phyloP scores from a whole-genome alignment of 441 rosid species.

The Geranium incanum region DNA sequence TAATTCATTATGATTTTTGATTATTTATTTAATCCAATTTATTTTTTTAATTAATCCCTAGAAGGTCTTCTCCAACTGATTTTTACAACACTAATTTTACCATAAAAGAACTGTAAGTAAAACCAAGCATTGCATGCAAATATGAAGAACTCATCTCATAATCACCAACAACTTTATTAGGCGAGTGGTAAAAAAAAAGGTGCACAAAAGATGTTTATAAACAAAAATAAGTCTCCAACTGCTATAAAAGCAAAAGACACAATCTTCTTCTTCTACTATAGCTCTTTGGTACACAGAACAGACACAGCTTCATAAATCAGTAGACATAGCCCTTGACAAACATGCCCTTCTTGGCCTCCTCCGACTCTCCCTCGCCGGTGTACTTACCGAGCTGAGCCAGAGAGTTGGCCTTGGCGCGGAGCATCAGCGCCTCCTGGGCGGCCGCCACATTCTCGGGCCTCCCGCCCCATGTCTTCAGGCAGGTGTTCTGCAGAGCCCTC shows the following conservation, averaged over 20 bases:
- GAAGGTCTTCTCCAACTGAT: too few species aligned
- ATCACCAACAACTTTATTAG: background rate
- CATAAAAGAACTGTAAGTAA: background rate
- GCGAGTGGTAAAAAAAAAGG: background rate
- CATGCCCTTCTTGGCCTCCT: slow-evolving; percentile 9
- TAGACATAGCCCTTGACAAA: slow-evolving; percentile 36
- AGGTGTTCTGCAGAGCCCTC: slow-evolving; percentile 89
- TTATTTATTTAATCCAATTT: too few species aligned
- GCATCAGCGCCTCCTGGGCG: slow-evolving; percentile 78
- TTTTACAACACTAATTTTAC: too few species aligned
- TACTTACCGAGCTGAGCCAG: slow-evolving; percentile 8
- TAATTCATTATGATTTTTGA: too few species aligned
- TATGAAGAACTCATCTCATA: background rate
- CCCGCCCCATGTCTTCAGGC: slow-evolving; percentile 97
- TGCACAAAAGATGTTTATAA: background rate
- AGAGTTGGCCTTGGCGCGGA: slow-evolving; percentile 70
- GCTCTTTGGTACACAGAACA: background rate
- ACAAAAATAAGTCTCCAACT: slow-evolving; percentile 3
- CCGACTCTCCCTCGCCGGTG: slow-evolving; percentile 1
- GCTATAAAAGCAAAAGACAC: slow-evolving; percentile 3
- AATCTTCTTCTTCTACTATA: background rate
- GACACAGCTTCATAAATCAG: slow-evolving; percentile 22
- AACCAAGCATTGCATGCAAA: background rate
- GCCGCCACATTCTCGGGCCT: slow-evolving; percentile 67
- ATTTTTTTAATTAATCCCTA: too few species aligned